Conservation (phyloP, 2,329 filamentous ascomycete species). For the Zymoseptoria crescenta region DNA sequence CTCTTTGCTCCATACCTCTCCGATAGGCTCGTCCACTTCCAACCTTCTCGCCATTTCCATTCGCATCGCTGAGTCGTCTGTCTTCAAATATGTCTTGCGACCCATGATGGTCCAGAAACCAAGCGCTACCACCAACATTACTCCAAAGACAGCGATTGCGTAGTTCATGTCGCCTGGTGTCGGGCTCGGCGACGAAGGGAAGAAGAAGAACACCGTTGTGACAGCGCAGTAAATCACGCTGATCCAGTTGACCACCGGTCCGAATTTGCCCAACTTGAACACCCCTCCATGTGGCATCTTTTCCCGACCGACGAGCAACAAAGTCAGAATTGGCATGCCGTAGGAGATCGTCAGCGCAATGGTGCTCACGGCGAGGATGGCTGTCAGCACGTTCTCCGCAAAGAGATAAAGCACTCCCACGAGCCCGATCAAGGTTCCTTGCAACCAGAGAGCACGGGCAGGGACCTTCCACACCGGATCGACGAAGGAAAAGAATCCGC, state of each 20-base stretch:
- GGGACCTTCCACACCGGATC: constrained; percentile 47
- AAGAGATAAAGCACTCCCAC: constrained; percentile 45
- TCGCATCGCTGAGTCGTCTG: constrained; percentile 16
- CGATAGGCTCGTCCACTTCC: constrained; percentile 2
- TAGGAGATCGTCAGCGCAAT: constrained; percentile 38
- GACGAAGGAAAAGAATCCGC: constrained; percentile 29
- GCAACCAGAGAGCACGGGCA: constrained; percentile 45
- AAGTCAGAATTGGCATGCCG: constrained; percentile 31
- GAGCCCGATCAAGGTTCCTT: constrained; percentile 40
- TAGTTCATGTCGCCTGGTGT: constrained; percentile 48
- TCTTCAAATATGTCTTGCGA: constrained; percentile 29
- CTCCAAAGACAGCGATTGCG: constrained; percentile 49
- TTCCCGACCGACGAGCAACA: constrained; percentile 43
- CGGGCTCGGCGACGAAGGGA: constrained; percentile 42
- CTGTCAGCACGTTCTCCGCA: constrained; percentile 36
- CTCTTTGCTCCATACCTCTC: background rate
- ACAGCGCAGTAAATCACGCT: constrained; percentile 46
- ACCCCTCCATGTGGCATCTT: constrained; percentile 39
- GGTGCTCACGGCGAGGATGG: constrained; percentile 37
- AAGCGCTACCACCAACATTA: constrained; percentile 46
- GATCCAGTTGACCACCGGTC: constrained; percentile 30
- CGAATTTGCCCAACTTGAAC: constrained; percentile 39
- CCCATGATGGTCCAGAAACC: constrained; percentile 47
- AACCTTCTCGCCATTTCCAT: constrained; percentile 14
- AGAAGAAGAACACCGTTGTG: constrained; percentile 51